A percentile compares a stretch with the other conserved stretches of the same genome.
Conservation (phyloP, 441 rosid species). For the Populus hybrid region DNA sequence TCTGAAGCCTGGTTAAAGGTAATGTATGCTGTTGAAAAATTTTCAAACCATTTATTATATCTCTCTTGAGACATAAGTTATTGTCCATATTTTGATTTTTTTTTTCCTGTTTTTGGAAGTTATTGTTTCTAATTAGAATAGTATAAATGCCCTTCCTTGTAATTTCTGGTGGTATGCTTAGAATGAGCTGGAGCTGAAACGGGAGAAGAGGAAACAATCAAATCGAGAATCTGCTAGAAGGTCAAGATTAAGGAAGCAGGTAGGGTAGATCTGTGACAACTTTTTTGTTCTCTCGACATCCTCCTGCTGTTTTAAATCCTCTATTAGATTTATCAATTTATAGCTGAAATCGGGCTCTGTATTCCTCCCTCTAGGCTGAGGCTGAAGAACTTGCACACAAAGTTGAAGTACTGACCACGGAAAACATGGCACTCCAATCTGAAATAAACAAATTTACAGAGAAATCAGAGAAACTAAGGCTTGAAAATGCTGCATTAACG, state of each 20-base stretch:
- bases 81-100: background rate
- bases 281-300: background rate
- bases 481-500: constrained; percentile 62
- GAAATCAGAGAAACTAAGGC: constrained; percentile 72
- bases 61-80: background rate
- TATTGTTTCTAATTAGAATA: too few species aligned
- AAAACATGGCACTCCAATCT: constrained; percentile 67
- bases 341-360: background rate
- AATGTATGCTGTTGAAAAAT: background rate
- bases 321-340: background rate
- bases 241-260: constrained; percentile 92
- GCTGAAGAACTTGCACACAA: constrained; percentile 73
- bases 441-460: constrained; percentile 60
- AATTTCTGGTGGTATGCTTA: constrained; percentile 13
- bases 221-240: constrained; percentile 93
- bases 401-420: constrained; percentile 64
- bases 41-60: background rate
- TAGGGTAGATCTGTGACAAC: constrained; percentile 8
- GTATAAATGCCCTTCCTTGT: background rate
- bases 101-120: background rate
- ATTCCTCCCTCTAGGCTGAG: constrained; percentile 55
- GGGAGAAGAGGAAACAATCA: constrained; percentile 86
- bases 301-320: background rate
- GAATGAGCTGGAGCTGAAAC: constrained; percentile 76
- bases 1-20: constrained; percentile 74